Percentiles rank a stretch among this genome's conserved stretches.
Conservation (phyloP, 176 grass and related monocot genomes). For the Eremochloa ophiuroides region DNA sequence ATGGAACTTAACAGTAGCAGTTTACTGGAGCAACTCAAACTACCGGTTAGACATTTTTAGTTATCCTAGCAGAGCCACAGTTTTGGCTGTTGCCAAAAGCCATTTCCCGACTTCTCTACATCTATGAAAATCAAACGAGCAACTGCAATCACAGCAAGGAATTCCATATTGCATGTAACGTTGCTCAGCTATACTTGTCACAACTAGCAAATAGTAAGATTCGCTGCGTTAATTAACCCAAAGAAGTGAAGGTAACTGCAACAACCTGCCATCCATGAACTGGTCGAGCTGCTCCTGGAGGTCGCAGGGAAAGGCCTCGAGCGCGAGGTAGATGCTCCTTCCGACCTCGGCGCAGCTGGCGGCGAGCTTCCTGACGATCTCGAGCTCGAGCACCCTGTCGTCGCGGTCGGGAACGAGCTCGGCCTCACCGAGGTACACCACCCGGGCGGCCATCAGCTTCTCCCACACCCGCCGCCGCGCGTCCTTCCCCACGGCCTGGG, state of each 20-base stretch:
- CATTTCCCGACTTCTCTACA: background rate
- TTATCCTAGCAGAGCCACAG: background rate
- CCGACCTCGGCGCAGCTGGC: constrained; percentile 47
- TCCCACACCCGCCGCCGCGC: constrained; percentile 77
- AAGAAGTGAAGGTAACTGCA: background rate
- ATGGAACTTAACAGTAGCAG: background rate
- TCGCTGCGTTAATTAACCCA: background rate
- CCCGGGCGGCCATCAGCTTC: constrained; percentile 87
- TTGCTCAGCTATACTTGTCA: background rate
- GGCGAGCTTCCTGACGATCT: constrained; percentile 72
- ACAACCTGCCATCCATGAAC: constrained; percentile 83
- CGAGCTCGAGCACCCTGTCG: constrained; percentile 72
- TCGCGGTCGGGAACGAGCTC: constrained; percentile 91
- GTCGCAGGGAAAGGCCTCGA: constrained; percentile 73
- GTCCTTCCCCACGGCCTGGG: constrained; percentile 87
- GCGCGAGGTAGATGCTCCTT: constrained; percentile 54
- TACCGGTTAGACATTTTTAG: background rate
- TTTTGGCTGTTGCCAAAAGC: background rate
- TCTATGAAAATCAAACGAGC: background rate
- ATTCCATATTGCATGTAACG: background rate
- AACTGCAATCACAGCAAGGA: background rate
- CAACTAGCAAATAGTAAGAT: background rate
- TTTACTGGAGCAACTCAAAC: background rate
- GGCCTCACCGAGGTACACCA: constrained; percentile 90
- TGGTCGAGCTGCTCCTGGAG: constrained; percentile 80